Conservation (phyloP, 331 rosid genomes). For the Arachis monticola region DNA sequence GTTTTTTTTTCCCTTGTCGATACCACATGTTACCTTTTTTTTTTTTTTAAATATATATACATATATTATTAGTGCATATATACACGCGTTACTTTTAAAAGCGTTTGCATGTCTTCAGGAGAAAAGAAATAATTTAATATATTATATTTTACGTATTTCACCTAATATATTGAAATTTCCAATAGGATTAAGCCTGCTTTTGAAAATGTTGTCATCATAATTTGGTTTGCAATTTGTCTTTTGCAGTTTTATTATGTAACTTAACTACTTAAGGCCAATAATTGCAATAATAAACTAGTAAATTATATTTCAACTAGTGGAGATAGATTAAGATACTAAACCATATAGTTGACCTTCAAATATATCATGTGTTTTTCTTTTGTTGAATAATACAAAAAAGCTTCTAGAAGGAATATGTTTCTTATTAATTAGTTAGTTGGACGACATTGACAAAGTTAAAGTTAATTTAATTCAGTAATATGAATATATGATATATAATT, state of each 20-base stretch:
- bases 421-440: background rate
- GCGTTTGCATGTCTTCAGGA: conserved; percentile 44
- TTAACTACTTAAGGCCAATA: background rate
- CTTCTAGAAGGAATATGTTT: conserved; percentile 22
- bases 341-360: conserved; percentile 37
- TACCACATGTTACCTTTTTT: conserved; percentile 18
- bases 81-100: conserved; percentile 3
- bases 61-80: too few relatives aligned
- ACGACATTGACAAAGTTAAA: too few relatives aligned
- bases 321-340: conserved; percentile 15
- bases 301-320: conserved; percentile 3
- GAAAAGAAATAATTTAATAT: conserved; percentile 20
- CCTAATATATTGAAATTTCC: conserved; percentile 11
- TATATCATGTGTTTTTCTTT: background rate
- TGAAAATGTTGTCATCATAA: background rate
- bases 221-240: conserved; percentile 37
- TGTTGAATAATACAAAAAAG: background rate
- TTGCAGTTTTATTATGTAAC: background rate
- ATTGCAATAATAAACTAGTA: conserved; percentile 23
- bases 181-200: conserved; percentile 20
- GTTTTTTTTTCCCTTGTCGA: background rate
- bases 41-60: background rate
- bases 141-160: conserved; percentile 6
- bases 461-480: too few relatives aligned
- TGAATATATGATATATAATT: too few relatives aligned